Percentiles rank a stretch among this genome's conserved stretches.
Evolutionary conservation across 306 rosid species (phyloP).

Genomic region (Lupinus albus): DNA sequence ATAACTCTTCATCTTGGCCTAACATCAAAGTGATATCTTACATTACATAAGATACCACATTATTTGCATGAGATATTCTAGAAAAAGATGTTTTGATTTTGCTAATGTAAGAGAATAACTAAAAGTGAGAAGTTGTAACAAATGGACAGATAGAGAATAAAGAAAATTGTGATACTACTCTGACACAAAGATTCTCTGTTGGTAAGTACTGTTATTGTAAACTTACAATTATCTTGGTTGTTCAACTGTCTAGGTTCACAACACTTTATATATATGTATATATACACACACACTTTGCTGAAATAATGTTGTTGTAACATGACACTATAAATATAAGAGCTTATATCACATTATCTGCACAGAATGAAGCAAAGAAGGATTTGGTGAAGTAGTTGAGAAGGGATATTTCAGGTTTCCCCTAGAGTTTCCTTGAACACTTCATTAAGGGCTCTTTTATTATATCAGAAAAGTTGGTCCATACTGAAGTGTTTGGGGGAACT

Average conservation of each 20-base stretch:
- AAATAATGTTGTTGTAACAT: conserved; percentile 1
- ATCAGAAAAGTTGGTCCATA: background rate
- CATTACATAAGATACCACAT: conserved; percentile 13
- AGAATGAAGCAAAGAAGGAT: conserved; percentile 23
- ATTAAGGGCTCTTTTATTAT: conserved; percentile 13
- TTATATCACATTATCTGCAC: background rate
- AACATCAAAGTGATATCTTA: background rate
- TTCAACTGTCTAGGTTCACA: conserved; percentile 31
- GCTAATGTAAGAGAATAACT: background rate
- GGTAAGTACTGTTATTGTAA: background rate
- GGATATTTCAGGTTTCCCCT: conserved; percentile 36
- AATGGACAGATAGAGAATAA: background rate
- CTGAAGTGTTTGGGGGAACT: conserved; percentile 58
- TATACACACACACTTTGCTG: too few species aligned
- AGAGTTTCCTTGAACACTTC: conserved; percentile 45
- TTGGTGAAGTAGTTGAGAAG: background rate
- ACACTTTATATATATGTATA: too few species aligned
- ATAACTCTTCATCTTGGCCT: background rate
- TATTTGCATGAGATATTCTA: conserved; percentile 13
- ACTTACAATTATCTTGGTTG: background rate
- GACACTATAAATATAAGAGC: conserved; percentile 35
- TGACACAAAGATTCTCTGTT: conserved; percentile 17
- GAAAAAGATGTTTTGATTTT: background rate
- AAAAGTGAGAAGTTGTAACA: conserved; percentile 15
- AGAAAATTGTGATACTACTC: conserved; percentile 9